These are phyloP conservation scores for Penicillium frequentans DNA, from an alignment of 2,329 filamentous ascomycete genomes.

Conservation along the genomic window DNA sequence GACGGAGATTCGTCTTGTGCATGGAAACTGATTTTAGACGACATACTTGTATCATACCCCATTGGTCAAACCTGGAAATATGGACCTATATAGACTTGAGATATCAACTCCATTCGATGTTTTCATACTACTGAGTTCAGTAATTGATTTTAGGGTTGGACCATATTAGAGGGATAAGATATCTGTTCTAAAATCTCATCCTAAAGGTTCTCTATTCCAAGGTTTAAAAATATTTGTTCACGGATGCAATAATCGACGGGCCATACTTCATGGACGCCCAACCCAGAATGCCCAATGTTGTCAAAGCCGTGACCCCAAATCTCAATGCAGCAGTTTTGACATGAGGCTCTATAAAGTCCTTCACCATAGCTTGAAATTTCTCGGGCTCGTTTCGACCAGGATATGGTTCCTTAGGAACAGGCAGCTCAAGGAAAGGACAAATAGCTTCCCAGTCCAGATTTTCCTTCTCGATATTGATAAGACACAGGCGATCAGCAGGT, in stretches of 20 bases:
- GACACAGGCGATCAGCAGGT: conserved; percentile 18
- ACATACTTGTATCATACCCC: not conserved
- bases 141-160: too few species aligned
- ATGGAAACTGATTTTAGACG: conserved; percentile 41
- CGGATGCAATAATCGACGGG: conserved; percentile 2
- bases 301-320: conserved; percentile 9
- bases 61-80: not conserved
- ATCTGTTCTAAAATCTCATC: not conserved
- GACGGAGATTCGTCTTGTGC: conserved; percentile 54
- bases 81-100: not conserved
- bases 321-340: conserved; percentile 13
- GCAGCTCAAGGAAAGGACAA: conserved; percentile 22
- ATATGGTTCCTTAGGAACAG: conserved; percentile 20
- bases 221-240: not conserved
- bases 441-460: conserved; percentile 25
- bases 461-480: conserved; percentile 20
- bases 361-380: conserved; percentile 17
- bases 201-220: not conserved
- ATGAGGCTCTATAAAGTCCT: conserved; percentile 10
- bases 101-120: not conserved
- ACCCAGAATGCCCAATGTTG: conserved; percentile 11
- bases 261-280: conserved; percentile 12
- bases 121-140: too few species aligned
- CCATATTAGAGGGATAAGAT: too few species aligned
- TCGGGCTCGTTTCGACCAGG: conserved; percentile 22